Percentiles rank a stretch among this genome's conserved stretches.
phyloP scores from a whole-genome alignment of 2,329 filamentous ascomycete species.

The Anisogramma anomala region DNA sequence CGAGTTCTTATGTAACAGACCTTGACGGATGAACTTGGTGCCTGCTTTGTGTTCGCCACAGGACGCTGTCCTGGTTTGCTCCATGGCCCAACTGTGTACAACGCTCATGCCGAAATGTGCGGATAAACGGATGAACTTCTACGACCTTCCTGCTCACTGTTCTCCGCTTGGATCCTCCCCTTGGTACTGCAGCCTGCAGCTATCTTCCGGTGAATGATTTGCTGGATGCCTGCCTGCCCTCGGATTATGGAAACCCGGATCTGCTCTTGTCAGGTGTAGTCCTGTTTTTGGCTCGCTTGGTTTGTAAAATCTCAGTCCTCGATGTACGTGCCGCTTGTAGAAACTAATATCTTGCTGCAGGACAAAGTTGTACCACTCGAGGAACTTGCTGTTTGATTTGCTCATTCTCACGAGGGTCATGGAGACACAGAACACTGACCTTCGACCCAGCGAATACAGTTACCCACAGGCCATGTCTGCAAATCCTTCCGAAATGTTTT shows the following conservation, averaged over 20 bases:
- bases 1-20: too few relatives aligned
- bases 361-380: conserved; percentile 46
- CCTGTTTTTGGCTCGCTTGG: conserved; percentile 20
- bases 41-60: not conserved
- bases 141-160: not conserved
- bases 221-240: too few relatives aligned
- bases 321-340: conserved; percentile 1
- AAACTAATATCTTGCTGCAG: conserved; percentile 30
- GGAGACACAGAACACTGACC: conserved; percentile 47
- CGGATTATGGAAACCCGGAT: too few relatives aligned
- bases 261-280: not conserved
- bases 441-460: conserved; percentile 43
- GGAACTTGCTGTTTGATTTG: conserved; percentile 23
- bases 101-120: not conserved
- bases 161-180: too few relatives aligned
- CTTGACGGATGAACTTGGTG: not conserved
- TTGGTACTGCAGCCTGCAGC: too few relatives aligned
- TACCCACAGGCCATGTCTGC: conserved; percentile 41
- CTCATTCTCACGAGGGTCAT: conserved; percentile 24
- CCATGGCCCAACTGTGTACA: not conserved
- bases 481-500: conserved; percentile 40
- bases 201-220: too few relatives aligned
- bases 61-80: conserved; percentile 1
- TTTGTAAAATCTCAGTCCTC: conserved; percentile 26
- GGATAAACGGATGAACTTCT: not conserved